phyloP scores from a whole-genome alignment of 106 monocot genomes.

The Apostasia shenzhenica region DNA sequence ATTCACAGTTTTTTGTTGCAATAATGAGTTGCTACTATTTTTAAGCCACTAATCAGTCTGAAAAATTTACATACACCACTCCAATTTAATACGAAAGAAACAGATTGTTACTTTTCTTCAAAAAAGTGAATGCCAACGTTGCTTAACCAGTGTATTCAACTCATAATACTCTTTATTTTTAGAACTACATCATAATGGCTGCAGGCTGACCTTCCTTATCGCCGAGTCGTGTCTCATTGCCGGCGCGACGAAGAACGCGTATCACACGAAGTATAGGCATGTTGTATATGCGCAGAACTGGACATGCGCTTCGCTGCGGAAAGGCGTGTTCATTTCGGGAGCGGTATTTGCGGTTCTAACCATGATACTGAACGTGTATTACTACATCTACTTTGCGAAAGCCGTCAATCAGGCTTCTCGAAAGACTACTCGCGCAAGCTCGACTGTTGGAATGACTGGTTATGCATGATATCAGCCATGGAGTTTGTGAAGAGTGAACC shows the following conservation, averaged over 20 bases:
- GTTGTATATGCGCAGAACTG: conserved; percentile 80
- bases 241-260: conserved; percentile 95
- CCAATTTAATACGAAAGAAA: too few relatives aligned
- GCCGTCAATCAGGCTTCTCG: conserved; percentile 56
- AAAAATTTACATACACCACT: too few relatives aligned
- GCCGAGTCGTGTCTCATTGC: conserved; percentile 78
- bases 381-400: conserved; percentile 92
- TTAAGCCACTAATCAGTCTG: too few relatives aligned
- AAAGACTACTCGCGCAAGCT: conserved; percentile 34
- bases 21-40: too few relatives aligned
- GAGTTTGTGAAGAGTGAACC: not conserved
- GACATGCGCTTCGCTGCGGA: conserved; percentile 89
- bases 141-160: too few relatives aligned
- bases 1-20: too few relatives aligned
- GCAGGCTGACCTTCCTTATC: conserved; percentile 79
- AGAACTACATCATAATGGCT: not conserved
- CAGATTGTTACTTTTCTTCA: too few relatives aligned
- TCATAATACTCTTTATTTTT: too few relatives aligned
- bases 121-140: too few relatives aligned
- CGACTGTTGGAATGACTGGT: conserved; percentile 70
- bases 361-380: conserved; percentile 94
- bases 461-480: conserved; percentile 20
- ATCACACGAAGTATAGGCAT: conserved; percentile 87
- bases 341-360: conserved; percentile 89
- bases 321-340: conserved; percentile 91